These are phyloP conservation scores for Haberlea rhodopensis DNA, from an alignment of 257 asterid species.

Conservation along the genomic window DNA sequence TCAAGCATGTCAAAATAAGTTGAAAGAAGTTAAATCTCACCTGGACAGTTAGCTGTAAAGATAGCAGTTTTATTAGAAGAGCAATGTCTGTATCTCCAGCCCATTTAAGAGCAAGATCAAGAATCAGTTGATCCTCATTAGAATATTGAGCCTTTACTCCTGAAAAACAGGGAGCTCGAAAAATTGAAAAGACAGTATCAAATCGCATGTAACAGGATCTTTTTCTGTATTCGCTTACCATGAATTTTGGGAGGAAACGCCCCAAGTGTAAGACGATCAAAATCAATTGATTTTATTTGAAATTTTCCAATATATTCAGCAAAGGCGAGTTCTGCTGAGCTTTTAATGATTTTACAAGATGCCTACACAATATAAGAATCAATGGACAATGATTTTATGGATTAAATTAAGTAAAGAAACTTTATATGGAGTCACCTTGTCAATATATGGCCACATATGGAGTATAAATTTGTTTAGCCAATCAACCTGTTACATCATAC, in stretches of 20 bases:
- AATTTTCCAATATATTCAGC: constrained; percentile 54
- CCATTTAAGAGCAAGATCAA: constrained; percentile 72
- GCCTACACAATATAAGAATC: constrained; percentile 38
- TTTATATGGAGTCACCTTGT: constrained; percentile 48
- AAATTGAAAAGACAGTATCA: not conserved
- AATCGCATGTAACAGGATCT: not conserved
- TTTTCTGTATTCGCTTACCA: constrained; percentile 35
- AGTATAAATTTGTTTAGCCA: constrained; percentile 66
- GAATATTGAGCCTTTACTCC: constrained; percentile 71
- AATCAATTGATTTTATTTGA: constrained; percentile 50
- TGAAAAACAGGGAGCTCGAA: constrained; percentile 25
- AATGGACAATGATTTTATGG: not conserved
- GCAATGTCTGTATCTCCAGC: constrained; percentile 68
- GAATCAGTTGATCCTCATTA: constrained; percentile 60
- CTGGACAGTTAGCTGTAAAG: constrained; percentile 51
- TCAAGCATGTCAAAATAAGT: not conserved
- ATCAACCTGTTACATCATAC: constrained; percentile 49
- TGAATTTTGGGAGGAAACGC: constrained; percentile 61
- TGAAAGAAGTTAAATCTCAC: constrained; percentile 35
- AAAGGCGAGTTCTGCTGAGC: constrained; percentile 48
- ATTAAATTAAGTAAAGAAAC: constrained; percentile 7
- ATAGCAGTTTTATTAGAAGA: constrained; percentile 39
- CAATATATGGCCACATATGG: constrained; percentile 68
- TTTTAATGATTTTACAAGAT: constrained; percentile 56
- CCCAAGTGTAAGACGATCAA: constrained; percentile 67